Percentiles rank a stretch among this genome's conserved stretches.
Conservation (phyloP, 257 asterid genomes). For the Gentiana straminea region DNA sequence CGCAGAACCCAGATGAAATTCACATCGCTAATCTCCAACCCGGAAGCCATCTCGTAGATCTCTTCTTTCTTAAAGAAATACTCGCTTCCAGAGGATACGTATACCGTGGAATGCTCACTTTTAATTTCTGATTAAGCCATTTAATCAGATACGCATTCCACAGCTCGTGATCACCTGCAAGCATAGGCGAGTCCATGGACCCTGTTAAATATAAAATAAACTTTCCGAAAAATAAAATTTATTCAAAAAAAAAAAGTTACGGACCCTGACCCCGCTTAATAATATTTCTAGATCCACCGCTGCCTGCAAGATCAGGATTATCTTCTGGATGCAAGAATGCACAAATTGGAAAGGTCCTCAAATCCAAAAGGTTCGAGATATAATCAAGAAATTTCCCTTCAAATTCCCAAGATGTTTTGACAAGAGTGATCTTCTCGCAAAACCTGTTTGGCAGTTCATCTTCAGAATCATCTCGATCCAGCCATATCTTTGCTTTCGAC, state of each 20-base stretch:
- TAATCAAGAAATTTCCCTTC: slow-evolving; percentile 5
- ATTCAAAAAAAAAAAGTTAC: too few species aligned
- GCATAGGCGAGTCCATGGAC: too few species aligned
- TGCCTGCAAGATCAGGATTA: background rate
- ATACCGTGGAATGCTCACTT: slow-evolving; percentile 2
- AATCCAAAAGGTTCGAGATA: background rate
- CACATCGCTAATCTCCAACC: slow-evolving; percentile 11
- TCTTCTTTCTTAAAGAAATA: slow-evolving; percentile 5
- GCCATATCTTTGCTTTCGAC: background rate
- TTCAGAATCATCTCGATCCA: background rate
- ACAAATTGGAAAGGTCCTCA: background rate
- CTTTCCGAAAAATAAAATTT: too few species aligned
- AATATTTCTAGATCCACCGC: too few species aligned
- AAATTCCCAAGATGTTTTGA: background rate
- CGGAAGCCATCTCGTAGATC: slow-evolving; percentile 4
- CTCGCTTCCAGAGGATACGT: slow-evolving; percentile 10
- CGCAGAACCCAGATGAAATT: slow-evolving; percentile 9
- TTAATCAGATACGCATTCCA: too few species aligned
- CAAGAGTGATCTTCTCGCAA: background rate
- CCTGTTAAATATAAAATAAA: too few species aligned
- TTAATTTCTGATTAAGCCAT: slow-evolving; percentile 3
- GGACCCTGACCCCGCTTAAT: too few species aligned
- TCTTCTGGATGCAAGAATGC: slow-evolving; percentile 3
- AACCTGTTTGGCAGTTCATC: background rate
- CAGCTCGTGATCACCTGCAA: background rate